Conservation (phyloP, 345 rosid species). For the Acer yangbiense region DNA sequence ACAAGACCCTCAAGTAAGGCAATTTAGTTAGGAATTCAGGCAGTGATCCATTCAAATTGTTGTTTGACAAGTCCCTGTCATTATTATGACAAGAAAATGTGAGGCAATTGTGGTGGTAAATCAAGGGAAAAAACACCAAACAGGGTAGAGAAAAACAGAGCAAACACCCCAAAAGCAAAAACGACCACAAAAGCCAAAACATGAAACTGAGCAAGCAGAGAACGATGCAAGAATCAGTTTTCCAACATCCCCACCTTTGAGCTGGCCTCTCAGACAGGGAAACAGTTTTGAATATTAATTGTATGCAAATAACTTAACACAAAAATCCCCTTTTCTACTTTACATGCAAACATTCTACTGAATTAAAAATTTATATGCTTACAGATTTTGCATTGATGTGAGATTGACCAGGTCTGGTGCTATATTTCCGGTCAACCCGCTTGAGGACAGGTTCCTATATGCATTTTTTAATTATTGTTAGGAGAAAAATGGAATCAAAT, state of each 20-base stretch:
- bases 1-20: not conserved
- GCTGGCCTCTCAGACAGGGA: too few species aligned
- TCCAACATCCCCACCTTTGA: too few species aligned
- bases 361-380: constrained; percentile 7
- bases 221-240: too few species aligned
- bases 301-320: too few species aligned
- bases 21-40: not conserved
- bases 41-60: not conserved
- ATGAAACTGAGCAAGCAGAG: too few species aligned
- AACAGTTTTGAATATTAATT: too few species aligned
- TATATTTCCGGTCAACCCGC: constrained; percentile 21
- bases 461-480: not conserved
- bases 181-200: too few species aligned
- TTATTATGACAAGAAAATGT: not conserved
- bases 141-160: too few species aligned
- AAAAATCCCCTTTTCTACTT: too few species aligned
- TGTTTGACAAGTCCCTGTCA: not conserved
- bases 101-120: not conserved
- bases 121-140: not conserved
- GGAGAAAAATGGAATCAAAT: not conserved
- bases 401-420: constrained; percentile 20
- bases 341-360: not conserved
- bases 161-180: too few species aligned
- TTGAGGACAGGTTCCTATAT: constrained; percentile 27
- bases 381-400: constrained; percentile 25